Base-by-base conservation (phyloP, 371 early-diverging fungal species). In the Catenaria anguillulae region DNA sequence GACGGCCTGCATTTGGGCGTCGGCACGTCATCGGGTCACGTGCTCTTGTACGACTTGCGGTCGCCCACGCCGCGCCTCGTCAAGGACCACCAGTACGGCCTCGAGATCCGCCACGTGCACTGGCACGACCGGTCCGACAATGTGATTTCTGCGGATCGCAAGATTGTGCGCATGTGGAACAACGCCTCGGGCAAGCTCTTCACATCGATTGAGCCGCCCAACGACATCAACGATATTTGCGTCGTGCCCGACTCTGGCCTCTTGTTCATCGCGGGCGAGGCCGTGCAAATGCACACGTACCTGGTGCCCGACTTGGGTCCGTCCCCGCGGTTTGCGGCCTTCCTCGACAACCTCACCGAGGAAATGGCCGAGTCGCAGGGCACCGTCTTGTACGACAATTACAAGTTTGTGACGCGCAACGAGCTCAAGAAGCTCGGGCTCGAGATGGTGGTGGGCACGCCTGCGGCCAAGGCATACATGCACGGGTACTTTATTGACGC, bases 401-500 rank as follows among this genome's bases (percentile, higher is more conserved):
- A 92, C 84, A 95, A 94, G 72, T 97, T 97, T 76, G 85, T 95
- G 40, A 89, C 91, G 4, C 83, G 89, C 65, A 85, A 88, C 66
- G 98, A 97, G 65, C 81, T 97, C 13, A 52, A 33, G 65, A 80
- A 78, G n/a, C 80, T 97, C 61, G 88, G 90, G 23, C 74, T 97
- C 71, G 90, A 92, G 56, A 92, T 95, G 66, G 79, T 94, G 36
- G 77, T 97, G 65, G 98, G 97, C 48, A 89, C 94, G 64, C 84
- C 89, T 64, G 82, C 93, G 5, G 81, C 96, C 70, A 90, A 88
- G 68, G 92, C 96, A 0, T 97, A 97, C 67, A 96, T 97, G 97
- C 97, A 97, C 72, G 97, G 97, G 64, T 97, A 89, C 87, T 95
- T 96, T 70, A 81, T 97, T 64, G 93, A 96, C 68, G 75, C 91